phyloP scores from a whole-genome alignment of 2,329 filamentous ascomycete species.

The Diaporthe velutina region DNA sequence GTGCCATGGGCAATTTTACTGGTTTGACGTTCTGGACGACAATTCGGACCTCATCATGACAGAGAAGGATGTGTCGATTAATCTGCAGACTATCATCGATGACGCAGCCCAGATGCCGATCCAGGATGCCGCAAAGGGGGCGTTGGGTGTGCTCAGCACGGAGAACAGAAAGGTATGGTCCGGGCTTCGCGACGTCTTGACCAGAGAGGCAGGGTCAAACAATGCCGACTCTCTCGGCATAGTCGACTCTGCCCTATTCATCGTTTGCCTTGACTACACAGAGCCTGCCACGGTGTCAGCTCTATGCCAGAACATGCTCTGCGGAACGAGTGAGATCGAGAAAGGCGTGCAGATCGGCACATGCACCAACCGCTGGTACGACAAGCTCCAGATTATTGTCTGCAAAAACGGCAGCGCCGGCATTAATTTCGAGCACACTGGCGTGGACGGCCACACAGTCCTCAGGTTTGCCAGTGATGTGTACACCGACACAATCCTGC shows the following conservation, averaged over 20 bases:
- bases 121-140: conserved; percentile 94
- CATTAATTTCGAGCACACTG: conserved; percentile 99
- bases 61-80: conserved; percentile 91
- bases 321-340: conserved; percentile 91
- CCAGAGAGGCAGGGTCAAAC: conserved; percentile 87
- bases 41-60: conserved; percentile 98
- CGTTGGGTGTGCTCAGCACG: conserved; percentile 91
- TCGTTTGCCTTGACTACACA: conserved; percentile 92
- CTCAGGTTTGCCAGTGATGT: conserved; percentile 95
- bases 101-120: conserved; percentile 92
- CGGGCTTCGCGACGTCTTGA: conserved; percentile 87
- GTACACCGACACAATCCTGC: conserved; percentile 97
- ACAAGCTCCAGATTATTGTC: conserved; percentile 98
- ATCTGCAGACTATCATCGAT: conserved; percentile 91
- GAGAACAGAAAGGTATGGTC: conserved; percentile 99
- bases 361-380: conserved; percentile 98
- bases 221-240: conserved; percentile 97
- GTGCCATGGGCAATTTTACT: conserved; percentile 97
- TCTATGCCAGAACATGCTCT: conserved; percentile 98
- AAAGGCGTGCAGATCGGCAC: conserved; percentile 96
- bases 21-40: conserved; percentile 97
- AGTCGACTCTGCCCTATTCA: conserved; percentile 92
- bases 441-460: conserved; percentile 97
- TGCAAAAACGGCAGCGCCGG: conserved; percentile 98
- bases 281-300: conserved; percentile 85